phyloP scores from a whole-genome alignment of 139 green algal species.

The Monoraphidium neglectum region DNA sequence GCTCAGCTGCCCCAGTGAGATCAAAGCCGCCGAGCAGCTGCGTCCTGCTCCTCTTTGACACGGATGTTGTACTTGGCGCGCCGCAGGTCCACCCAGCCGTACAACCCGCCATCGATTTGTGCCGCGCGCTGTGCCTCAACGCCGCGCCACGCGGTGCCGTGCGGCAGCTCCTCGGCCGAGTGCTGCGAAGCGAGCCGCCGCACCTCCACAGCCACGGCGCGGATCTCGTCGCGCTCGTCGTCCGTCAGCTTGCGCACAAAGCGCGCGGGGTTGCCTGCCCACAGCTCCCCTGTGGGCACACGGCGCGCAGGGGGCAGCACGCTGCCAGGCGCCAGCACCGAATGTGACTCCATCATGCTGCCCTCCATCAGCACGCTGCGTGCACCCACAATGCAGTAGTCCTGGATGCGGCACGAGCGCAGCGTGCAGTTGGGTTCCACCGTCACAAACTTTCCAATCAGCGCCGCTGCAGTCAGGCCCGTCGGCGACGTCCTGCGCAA shows the following conservation, averaged over 20 bases:
- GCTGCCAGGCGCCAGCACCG: constrained; percentile 75
- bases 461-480: constrained; percentile 76
- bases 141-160: too few species aligned
- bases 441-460: constrained; percentile 81
- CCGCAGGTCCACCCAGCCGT: too few species aligned
- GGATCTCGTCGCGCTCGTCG: constrained; percentile 36
- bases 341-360: constrained; percentile 72
- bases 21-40: too few species aligned
- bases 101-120: too few species aligned
- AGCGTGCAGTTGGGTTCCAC: constrained; percentile 81
- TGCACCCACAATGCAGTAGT: constrained; percentile 74
- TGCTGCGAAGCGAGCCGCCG: too few species aligned
- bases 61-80: too few species aligned
- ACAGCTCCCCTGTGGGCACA: constrained; percentile 86
- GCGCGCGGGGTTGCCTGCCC: constrained; percentile 80
- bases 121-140: too few species aligned
- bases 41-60: too few species aligned
- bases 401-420: constrained; percentile 72
- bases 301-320: constrained; percentile 81
- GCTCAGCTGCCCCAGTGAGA: too few species aligned
- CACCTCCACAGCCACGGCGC: constrained; percentile 41
- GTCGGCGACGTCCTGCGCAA: constrained; percentile 74
- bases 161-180: too few species aligned
- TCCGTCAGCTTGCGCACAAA: constrained; percentile 80
- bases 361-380: constrained; percentile 80